Percentiles rank a stretch among this genome's conserved stretches.
These are phyloP conservation scores for Pestalotiopsis sp. DNA, from an alignment of 2,329 filamentous ascomycete genomes.

Conservation along the genomic window DNA sequence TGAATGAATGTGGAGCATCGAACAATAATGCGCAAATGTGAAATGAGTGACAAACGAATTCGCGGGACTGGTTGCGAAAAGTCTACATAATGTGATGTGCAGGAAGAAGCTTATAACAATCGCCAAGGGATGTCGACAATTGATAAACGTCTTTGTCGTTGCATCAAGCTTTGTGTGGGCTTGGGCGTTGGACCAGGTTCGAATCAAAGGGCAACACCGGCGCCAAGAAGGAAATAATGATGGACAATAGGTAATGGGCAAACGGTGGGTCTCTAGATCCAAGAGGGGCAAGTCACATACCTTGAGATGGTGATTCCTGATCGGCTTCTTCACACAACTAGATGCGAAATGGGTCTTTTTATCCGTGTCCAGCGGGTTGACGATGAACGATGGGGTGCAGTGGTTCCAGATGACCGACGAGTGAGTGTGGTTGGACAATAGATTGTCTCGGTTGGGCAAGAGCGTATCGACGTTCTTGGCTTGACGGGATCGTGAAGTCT, in stretches of 20 bases:
- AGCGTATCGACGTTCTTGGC: not conserved
- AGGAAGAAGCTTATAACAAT: not conserved
- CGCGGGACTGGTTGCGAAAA: not conserved
- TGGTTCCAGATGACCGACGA: slow-evolving; percentile 1
- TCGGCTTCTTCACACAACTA: not conserved
- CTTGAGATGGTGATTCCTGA: not conserved
- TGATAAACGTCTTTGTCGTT: not conserved
- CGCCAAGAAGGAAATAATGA: not conserved
- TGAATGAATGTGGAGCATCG: not conserved
- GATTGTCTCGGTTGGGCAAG: slow-evolving; percentile 12
- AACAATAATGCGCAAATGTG: not conserved
- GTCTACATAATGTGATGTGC: not conserved
- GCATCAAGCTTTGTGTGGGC: not conserved
- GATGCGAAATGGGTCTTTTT: not conserved
- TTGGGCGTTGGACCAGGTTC: not conserved
- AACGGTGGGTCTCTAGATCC: not conserved
- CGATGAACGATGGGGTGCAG: not conserved
- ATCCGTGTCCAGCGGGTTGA: not conserved
- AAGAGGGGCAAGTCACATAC: not conserved
- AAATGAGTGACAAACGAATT: not conserved
- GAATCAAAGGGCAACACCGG: not conserved
- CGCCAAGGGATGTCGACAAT: not conserved
- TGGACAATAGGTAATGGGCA: not conserved
- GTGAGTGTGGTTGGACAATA: slow-evolving; percentile 17
- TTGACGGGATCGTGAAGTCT: slow-evolving; percentile 4